Conservation (phyloP, 2,329 filamentous ascomycete genomes). For the Pleoardoris graminearum region DNA sequence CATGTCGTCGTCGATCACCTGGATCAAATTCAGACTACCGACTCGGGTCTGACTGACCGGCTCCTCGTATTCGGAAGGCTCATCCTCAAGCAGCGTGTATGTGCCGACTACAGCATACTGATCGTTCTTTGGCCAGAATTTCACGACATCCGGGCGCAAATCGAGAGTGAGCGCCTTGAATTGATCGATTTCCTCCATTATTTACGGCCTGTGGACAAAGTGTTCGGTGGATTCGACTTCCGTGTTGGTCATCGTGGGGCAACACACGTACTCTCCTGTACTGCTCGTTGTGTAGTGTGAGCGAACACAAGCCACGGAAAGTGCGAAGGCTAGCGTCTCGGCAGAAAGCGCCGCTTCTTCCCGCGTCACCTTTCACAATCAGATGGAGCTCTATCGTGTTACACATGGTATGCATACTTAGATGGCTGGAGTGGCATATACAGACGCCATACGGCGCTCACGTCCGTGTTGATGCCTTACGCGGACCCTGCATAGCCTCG, state of each 20-base stretch:
- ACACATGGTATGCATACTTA: no score
- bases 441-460: conserved; percentile 4
- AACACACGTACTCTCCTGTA: neutral
- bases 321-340: conserved; percentile 18
- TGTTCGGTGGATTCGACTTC: neutral
- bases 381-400: neutral
- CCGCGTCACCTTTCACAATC: neutral
- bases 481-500: conserved; percentile 24
- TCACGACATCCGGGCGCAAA: conserved; percentile 76
- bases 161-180: conserved; percentile 60
- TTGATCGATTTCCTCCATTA: conserved; percentile 47
- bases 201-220: neutral
- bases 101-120: conserved; percentile 79
- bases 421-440: no score
- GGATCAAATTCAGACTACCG: conserved; percentile 73
- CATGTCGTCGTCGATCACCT: conserved; percentile 57
- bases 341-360: neutral
- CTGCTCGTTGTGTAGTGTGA: neutral
- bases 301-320: conserved; percentile 2
- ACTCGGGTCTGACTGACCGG: conserved; percentile 64
- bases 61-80: conserved; percentile 22
- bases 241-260: neutral
- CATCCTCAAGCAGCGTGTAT: conserved; percentile 60
- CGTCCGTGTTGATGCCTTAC: conserved; percentile 35
- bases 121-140: conserved; percentile 67